Base-by-base conservation (phyloP, 2,329 filamentous ascomycete genomes). In the Botryotinia narcissicola region DNA sequence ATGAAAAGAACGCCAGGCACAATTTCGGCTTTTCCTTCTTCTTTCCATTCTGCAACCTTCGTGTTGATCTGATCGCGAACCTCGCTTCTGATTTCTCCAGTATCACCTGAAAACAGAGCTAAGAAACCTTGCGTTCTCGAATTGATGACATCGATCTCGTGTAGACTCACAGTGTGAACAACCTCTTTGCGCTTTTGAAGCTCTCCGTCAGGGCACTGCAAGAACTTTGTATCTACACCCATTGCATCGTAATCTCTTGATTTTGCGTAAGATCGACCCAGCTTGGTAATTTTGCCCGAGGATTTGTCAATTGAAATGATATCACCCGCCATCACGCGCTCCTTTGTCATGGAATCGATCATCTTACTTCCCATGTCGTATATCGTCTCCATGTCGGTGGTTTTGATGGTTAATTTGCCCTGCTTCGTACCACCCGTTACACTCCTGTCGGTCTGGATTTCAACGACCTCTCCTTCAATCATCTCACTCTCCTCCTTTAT, bases 331-430 rank as follows among this genome's bases (percentile, higher is more conserved):
- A 98, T 97, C 77, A 99, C 94, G 80, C 97, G 95, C 86, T 99
- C 96, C 84, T 98, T 98, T 78, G 95, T 98, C 94, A 99, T 98
- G 77, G 94, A 94, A 82, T 99, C 96, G 78, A 99, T 99, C 96
- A 99, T 98, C 85, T 98, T 98, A 78, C 93, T 95, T 77, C 96
- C 96, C 95, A 99, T 98, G 81, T 99, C 96, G 85, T 98, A 99
- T 77, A 99, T 93, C 20, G 96, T 97, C 84, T 99, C 96, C 96
- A 99, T 99, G 83, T 99, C 96, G 74, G 95, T 98, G 18, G 96
- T 99, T 86, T 99, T 99, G 86, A 99, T 97, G 32, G 96, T 99
- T 77, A 99, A 91, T 84, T 99, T 99, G 80, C 96, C 96, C 87
- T 98, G 95, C 87, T 98, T 99, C 80, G 96, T 97, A 78, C 93